Evolutionary conservation across 371 early-diverging fungal genomes (phyloP), one percentile per base, ranked within the genome.

Genomic region (Apophysomyces trapeziformis): DNA sequence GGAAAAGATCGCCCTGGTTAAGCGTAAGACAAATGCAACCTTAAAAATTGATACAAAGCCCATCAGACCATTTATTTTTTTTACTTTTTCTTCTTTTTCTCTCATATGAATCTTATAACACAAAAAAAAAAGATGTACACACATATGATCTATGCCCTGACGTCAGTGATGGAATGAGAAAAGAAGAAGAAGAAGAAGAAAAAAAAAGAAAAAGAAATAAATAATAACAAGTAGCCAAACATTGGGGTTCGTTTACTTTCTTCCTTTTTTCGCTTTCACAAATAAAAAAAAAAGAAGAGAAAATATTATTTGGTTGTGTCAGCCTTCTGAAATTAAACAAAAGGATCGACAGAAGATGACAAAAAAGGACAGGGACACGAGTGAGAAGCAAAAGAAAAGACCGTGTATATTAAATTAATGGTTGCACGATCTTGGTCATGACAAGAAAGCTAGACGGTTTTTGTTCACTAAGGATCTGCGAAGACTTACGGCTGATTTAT

Each of bases 371-470:
- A 8, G 9, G 9, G 21, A 21, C 54, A 50, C 54, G 54, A 50
- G 54, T 50, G 54, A 18, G 16, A 21, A 50, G 21, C 16, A 47
- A 47, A 47, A 47, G 16, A 47, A 47, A 47, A 50, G 21, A 50
- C 9, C 21, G 21, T 50, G 54, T 50, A 50, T 50, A 50, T 50
- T 50, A 50, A 50, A 50, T 50, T 50, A 50, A 50, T 21, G 46
- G 54, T 50, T 18, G 54, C 54, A 50, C 54, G 54, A 50, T 50
- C 54, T 50, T 50, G 54, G 21, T n/a, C 47, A 18, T 47, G 47
- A 47, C 47, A 50, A 50, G 35, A 16, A 21, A 50, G n/a, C 16
- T 9, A 21, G 54, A 13, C 13, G 8, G 8, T 5, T 50, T 50
- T 50, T 50, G 16, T 16, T 50, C 16, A 9, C 16, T 50, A 50